phyloP scores from a whole-genome alignment of 805 yeast species.

The Tetrapisispora taiwanensis region DNA sequence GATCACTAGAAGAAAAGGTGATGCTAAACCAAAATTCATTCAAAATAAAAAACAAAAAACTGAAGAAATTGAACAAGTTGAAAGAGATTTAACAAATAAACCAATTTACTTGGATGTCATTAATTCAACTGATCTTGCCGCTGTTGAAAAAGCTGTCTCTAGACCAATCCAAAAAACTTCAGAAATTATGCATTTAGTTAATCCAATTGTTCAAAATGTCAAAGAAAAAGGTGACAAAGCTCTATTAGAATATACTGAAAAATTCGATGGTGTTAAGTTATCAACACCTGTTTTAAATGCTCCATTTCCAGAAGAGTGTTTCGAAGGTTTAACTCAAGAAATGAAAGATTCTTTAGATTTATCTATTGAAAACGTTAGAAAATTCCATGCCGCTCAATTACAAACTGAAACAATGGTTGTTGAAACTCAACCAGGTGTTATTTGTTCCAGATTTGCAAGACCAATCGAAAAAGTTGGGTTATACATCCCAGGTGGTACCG shows the following conservation, averaged over 20 bases:
- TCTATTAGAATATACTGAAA: conserved; percentile 75
- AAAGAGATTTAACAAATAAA: conserved; percentile 12
- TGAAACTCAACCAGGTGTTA: conserved; percentile 90
- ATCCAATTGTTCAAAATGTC: conserved; percentile 79
- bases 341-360: conserved; percentile 80
- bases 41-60: conserved; percentile 22
- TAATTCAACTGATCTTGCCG: conserved; percentile 21
- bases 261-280: conserved; percentile 78
- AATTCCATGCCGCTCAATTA: conserved; percentile 89
- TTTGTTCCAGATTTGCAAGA: conserved; percentile 88
- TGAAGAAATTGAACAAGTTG: conserved; percentile 8
- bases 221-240: conserved; percentile 76
- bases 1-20: conserved; percentile 89
- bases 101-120: conserved; percentile 22
- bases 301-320: conserved; percentile 73
- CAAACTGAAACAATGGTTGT: conserved; percentile 64
- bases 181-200: conserved; percentile 84
- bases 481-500: conserved; percentile 98
- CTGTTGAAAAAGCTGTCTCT: conserved; percentile 53
- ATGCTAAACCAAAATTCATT: conserved; percentile 78
- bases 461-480: conserved; percentile 92
- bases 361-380: conserved; percentile 77
- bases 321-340: conserved; percentile 60
- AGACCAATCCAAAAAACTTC: conserved; percentile 95
- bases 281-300: conserved; percentile 68